phyloP scores from a whole-genome alignment of 345 rosid genomes.

The Citrus glauca region DNA sequence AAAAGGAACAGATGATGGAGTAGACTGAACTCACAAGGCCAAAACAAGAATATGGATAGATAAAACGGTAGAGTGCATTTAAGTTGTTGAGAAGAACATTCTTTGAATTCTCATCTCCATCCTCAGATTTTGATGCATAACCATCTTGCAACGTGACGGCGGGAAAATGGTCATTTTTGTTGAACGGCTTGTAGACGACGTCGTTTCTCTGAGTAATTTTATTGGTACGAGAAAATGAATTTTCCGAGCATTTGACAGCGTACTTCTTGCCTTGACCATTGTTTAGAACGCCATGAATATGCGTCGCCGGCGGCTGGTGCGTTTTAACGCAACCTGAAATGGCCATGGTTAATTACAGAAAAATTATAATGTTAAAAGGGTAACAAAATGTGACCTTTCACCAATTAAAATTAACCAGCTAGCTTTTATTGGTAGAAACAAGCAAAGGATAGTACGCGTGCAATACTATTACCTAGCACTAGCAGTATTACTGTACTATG shows the following conservation, averaged over 20 bases:
- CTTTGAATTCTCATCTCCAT: not conserved
- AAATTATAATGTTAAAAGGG: too few species aligned
- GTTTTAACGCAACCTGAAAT: not conserved
- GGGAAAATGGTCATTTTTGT: not conserved
- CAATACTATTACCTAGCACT: too few species aligned
- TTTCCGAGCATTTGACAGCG: not conserved
- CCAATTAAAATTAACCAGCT: too few species aligned
- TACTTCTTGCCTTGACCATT: not conserved
- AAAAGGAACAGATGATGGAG: not conserved
- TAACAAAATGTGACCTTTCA: too few species aligned
- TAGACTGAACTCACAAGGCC: conserved; percentile 25
- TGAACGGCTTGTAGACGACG: not conserved
- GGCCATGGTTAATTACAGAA: not conserved
- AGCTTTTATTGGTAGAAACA: too few species aligned
- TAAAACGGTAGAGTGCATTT: conserved; percentile 14
- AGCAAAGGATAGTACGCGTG: too few species aligned
- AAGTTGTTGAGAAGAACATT: not conserved
- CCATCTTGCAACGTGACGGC: not conserved
- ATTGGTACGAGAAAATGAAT: not conserved
- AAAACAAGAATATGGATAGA: conserved; percentile 25
- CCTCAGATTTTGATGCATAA: not conserved
- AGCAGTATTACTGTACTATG: too few species aligned
- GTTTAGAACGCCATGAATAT: not conserved
- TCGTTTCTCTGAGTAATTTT: not conserved
- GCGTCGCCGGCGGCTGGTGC: not conserved